A percentile compares a stretch with the other conserved stretches of the same genome.
Conservation (phyloP, 345 rosid species). For the Microthlaspi erraticum region DNA sequence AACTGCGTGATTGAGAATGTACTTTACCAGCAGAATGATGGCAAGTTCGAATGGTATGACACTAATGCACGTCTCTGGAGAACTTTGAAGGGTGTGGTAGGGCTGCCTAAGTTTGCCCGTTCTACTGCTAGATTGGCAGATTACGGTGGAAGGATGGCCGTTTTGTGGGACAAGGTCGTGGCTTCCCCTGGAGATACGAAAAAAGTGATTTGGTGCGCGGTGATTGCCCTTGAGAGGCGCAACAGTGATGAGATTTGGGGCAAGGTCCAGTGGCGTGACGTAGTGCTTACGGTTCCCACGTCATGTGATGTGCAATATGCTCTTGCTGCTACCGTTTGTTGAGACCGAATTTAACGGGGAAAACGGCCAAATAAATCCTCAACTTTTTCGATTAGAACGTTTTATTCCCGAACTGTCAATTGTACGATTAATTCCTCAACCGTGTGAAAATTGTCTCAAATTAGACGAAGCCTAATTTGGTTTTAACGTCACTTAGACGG, state of each 20-base stretch:
- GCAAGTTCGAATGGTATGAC: conserved; percentile 66
- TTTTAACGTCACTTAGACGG: no score
- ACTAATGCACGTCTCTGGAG: conserved; percentile 47
- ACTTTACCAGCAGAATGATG: conserved; percentile 62
- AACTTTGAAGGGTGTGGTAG: conserved; percentile 54
- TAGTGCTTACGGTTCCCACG: conserved; percentile 51
- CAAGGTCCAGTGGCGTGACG: conserved; percentile 53
- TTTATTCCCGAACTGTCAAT: no score
- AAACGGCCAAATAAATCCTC: no score
- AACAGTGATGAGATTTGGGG: conserved; percentile 58
- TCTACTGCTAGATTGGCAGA: conserved; percentile 43
- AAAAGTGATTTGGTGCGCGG: conserved; percentile 65
- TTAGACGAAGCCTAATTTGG: no score
- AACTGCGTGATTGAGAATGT: conserved; percentile 64
- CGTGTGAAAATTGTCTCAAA: no score
- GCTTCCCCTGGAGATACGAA: conserved; percentile 31
- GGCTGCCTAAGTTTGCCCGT: conserved; percentile 58
- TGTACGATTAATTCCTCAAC: no score
- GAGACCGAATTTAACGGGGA: not conserved
- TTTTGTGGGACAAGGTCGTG: conserved; percentile 61
- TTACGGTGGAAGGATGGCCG: conserved; percentile 67
- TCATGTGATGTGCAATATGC: conserved; percentile 54
- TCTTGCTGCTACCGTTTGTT: conserved; percentile 47
- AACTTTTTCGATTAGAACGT: no score
- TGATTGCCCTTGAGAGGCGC: conserved; percentile 56